These are phyloP conservation scores for Russula griseocarnosa DNA, from an alignment of 768 basidiomycete species.

Conservation along the genomic window DNA sequence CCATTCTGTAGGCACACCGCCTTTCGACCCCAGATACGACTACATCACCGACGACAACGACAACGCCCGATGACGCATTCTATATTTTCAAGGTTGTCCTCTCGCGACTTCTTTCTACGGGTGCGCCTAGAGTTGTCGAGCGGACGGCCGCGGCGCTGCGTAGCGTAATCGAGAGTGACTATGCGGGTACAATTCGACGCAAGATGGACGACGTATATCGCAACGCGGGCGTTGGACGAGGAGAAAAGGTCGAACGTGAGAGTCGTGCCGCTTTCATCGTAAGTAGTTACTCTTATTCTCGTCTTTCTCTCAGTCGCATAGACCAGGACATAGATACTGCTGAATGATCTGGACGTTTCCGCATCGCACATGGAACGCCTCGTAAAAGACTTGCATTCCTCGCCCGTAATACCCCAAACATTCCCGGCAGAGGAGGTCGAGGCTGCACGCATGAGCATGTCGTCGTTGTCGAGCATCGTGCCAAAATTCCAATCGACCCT, in stretches of 20 bases:
- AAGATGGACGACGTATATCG: slow-evolving; percentile 89
- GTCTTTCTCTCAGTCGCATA: background rate
- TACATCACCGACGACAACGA: slow-evolving; percentile 60
- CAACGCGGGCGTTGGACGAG: slow-evolving; percentile 45
- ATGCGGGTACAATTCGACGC: slow-evolving; percentile 70
- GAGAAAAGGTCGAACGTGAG: slow-evolving; percentile 79
- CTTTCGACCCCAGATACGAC: slow-evolving; percentile 71
- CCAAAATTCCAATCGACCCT: slow-evolving; percentile 67
- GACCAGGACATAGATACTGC: slow-evolving; percentile 55
- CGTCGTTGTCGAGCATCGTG: slow-evolving; percentile 50
- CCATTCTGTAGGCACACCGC: slow-evolving; percentile 67
- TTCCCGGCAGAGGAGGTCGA: slow-evolving; percentile 59
- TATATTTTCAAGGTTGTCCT: slow-evolving; percentile 89
- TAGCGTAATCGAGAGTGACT: slow-evolving; percentile 79
- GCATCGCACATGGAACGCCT: slow-evolving; percentile 85
- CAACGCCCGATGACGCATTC: slow-evolving; percentile 90
- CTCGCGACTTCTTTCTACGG: slow-evolving; percentile 71
- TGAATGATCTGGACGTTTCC: slow-evolving; percentile 95
- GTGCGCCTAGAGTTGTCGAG: slow-evolving; percentile 56
- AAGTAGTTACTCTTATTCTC: slow-evolving; percentile 34
- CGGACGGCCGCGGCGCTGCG: slow-evolving; percentile 58
- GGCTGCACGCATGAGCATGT: slow-evolving; percentile 46
- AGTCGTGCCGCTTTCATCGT: slow-evolving; percentile 79
- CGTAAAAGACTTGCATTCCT: slow-evolving; percentile 56
- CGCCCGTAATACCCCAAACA: slow-evolving; percentile 56